phyloP scores from a whole-genome alignment of 2,329 filamentous ascomycete species.

The Ophiostoma himal-ulmi region DNA sequence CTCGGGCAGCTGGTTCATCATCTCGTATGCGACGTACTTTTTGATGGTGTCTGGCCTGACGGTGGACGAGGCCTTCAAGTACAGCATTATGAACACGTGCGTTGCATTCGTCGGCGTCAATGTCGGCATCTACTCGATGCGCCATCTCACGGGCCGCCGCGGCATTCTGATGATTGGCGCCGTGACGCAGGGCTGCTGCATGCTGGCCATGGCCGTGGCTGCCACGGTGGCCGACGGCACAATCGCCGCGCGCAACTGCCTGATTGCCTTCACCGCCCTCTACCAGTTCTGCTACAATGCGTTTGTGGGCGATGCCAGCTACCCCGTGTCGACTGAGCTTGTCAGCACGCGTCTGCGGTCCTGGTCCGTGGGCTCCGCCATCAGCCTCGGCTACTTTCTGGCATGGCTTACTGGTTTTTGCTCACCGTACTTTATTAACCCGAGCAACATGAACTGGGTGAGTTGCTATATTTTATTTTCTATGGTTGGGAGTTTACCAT shows the following conservation, averaged over 20 bases:
- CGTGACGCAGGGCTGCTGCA: slow-evolving; percentile 39
- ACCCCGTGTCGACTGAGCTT: slow-evolving; percentile 40
- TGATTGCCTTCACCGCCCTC: slow-evolving; percentile 35
- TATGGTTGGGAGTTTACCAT: background rate
- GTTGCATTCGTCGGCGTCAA: slow-evolving; percentile 46
- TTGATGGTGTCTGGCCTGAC: slow-evolving; percentile 38
- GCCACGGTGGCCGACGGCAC: slow-evolving; percentile 31
- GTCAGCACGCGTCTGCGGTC: slow-evolving; percentile 41
- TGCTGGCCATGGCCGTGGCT: slow-evolving; percentile 41
- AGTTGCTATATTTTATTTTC: slow-evolving; percentile 10
- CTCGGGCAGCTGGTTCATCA: slow-evolving; percentile 45
- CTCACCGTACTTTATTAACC: slow-evolving; percentile 45
- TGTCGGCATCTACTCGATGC: slow-evolving; percentile 44
- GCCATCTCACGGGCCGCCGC: slow-evolving; percentile 42
- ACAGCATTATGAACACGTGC: slow-evolving; percentile 45
- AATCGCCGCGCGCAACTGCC: slow-evolving; percentile 30
- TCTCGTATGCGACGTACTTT: slow-evolving; percentile 47
- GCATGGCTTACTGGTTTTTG: slow-evolving; percentile 40
- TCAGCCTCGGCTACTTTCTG: slow-evolving; percentile 40
- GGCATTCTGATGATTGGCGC: slow-evolving; percentile 44
- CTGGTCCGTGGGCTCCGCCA: slow-evolving; percentile 46
- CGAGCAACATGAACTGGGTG: slow-evolving; percentile 37
- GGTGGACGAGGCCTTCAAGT: slow-evolving; percentile 43
- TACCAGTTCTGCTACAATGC: slow-evolving; percentile 37
- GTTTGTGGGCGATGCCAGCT: slow-evolving; percentile 39